Conservation (phyloP, 345 rosid genomes). For the Clarkia xantiana region DNA sequence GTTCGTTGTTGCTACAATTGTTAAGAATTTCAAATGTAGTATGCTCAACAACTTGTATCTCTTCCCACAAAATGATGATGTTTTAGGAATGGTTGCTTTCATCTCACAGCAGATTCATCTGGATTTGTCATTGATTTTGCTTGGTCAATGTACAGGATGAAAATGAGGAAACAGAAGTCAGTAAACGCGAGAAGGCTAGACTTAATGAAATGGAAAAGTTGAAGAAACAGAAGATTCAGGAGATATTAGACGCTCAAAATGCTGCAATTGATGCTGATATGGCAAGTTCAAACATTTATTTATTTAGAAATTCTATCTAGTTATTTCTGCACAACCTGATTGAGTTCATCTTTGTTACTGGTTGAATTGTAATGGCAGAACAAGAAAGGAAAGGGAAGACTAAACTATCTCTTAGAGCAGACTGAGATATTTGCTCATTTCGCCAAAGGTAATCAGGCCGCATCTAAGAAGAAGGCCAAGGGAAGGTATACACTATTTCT, state of each 20-base stretch:
- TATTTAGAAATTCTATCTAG: no score
- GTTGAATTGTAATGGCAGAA: slow-evolving; percentile 38
- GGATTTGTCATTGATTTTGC: no score
- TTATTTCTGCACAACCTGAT: no score
- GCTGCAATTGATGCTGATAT: slow-evolving; percentile 92
- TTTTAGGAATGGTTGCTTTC: background rate
- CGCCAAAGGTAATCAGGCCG: slow-evolving; percentile 71
- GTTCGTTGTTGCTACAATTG: no score
- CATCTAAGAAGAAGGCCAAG: slow-evolving; percentile 56
- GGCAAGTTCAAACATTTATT: slow-evolving; percentile 40
- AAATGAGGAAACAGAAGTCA: slow-evolving; percentile 31
- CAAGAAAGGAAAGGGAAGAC: slow-evolving; percentile 71
- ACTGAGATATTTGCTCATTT: slow-evolving; percentile 96
- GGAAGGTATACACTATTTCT: slow-evolving; percentile 47
- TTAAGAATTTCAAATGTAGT: no score
- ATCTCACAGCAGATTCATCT: no score
- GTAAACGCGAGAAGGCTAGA: slow-evolving; percentile 83
- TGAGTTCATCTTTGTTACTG: slow-evolving; percentile 6
- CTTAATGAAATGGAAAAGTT: slow-evolving; percentile 76
- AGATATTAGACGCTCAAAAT: slow-evolving; percentile 76
- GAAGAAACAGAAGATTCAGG: slow-evolving; percentile 92
- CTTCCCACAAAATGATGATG: no score
- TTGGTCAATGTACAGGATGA: slow-evolving; percentile 27
- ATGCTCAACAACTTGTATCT: no score
- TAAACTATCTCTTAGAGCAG: slow-evolving; percentile 88